Percentiles rank a stretch among this genome's conserved stretches.
Evolutionary conservation across 2,329 filamentous ascomycete genomes (phyloP).

Genomic region (Alternaria incomplexa): DNA sequence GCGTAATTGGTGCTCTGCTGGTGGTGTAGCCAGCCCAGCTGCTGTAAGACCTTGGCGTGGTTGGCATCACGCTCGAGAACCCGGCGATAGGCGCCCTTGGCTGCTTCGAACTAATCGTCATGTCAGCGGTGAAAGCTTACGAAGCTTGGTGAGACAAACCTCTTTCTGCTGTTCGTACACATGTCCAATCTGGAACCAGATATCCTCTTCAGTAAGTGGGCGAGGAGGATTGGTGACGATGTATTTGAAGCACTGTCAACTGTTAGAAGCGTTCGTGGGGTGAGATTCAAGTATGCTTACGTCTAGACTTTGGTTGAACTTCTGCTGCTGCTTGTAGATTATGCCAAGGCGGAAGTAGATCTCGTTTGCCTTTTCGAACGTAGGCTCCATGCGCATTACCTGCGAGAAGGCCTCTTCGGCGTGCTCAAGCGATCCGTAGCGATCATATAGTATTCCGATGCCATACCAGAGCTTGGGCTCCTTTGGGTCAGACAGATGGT

Average conservation of each 20-base stretch:
- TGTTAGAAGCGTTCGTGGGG: slow-evolving; percentile 15
- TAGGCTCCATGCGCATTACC: slow-evolving; percentile 97
- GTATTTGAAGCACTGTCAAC: slow-evolving; percentile 88
- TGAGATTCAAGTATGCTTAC: slow-evolving; percentile 55
- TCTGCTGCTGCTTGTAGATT: slow-evolving; percentile 98
- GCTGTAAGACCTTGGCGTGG: slow-evolving; percentile 97
- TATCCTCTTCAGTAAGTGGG: slow-evolving; percentile 94
- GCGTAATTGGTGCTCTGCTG: slow-evolving; percentile 91
- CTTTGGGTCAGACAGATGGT: slow-evolving; percentile 93
- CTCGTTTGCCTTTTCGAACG: slow-evolving; percentile 98
- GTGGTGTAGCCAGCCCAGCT: slow-evolving; percentile 96
- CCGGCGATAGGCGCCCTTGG: slow-evolving; percentile 88
- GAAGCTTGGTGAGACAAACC: slow-evolving; percentile 62
- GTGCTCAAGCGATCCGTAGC: slow-evolving; percentile 95
- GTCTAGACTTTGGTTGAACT: slow-evolving; percentile 89
- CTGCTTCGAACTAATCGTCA: slow-evolving; percentile 78
- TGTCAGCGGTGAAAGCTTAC: slow-evolving; percentile 27
- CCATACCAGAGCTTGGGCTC: slow-evolving; percentile 99
- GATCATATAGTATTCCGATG: slow-evolving; percentile 95
- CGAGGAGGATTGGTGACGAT: slow-evolving; percentile 92
- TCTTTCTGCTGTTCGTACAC: slow-evolving; percentile 99
- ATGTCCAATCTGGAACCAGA: slow-evolving; percentile 99
- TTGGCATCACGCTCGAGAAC: slow-evolving; percentile 94
- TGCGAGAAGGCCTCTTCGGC: slow-evolving; percentile 98
- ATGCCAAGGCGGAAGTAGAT: slow-evolving; percentile 99